These are phyloP conservation scores for Tetrapyrgos nigripes DNA, from an alignment of 1,284 basidiomycete genomes.

Conservation along the genomic window DNA sequence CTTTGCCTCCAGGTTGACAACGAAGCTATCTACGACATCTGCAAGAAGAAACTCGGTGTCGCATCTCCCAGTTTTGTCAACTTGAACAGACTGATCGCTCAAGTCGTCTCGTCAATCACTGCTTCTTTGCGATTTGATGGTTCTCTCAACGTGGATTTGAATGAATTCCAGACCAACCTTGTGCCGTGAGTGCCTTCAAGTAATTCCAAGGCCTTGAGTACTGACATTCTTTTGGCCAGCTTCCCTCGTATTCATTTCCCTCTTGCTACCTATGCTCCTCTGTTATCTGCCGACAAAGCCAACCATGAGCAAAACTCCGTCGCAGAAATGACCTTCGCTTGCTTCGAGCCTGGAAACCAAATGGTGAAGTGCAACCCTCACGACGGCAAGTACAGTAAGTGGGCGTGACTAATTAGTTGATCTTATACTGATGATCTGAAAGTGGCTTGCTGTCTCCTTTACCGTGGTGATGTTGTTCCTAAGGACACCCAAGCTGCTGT, in stretches of 20 bases:
- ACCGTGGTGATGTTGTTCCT: constrained; percentile 97
- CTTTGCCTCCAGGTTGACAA: constrained; percentile 99
- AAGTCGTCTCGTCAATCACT: constrained; percentile 98
- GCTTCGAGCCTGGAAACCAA: constrained; percentile 98
- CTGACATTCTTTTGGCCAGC: constrained; percentile 43
- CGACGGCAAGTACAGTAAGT: constrained; percentile 95
- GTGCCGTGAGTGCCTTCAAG: constrained; percentile 77
- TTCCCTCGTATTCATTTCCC: constrained; percentile 99
- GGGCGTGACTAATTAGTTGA: background rate
- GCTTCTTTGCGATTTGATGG: constrained; percentile 98
- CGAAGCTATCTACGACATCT: constrained; percentile 99
- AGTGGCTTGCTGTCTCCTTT: constrained; percentile 90
- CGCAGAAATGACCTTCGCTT: constrained; percentile 97
- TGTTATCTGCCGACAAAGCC: constrained; percentile 89
- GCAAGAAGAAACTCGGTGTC: constrained; percentile 94
- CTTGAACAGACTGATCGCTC: constrained; percentile 96
- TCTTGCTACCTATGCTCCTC: constrained; percentile 94
- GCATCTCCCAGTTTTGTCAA: constrained; percentile 91
- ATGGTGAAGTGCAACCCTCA: constrained; percentile 98
- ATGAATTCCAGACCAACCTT: constrained; percentile 99
- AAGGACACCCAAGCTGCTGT: constrained; percentile 97
- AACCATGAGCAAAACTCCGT: constrained; percentile 98
- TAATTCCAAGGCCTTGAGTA: constrained; percentile 10
- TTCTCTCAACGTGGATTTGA: constrained; percentile 96
- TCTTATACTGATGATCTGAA: constrained; percentile 10